phyloP scores from a whole-genome alignment of 2,329 filamentous ascomycete species.

The Remersonia thermophila region DNA sequence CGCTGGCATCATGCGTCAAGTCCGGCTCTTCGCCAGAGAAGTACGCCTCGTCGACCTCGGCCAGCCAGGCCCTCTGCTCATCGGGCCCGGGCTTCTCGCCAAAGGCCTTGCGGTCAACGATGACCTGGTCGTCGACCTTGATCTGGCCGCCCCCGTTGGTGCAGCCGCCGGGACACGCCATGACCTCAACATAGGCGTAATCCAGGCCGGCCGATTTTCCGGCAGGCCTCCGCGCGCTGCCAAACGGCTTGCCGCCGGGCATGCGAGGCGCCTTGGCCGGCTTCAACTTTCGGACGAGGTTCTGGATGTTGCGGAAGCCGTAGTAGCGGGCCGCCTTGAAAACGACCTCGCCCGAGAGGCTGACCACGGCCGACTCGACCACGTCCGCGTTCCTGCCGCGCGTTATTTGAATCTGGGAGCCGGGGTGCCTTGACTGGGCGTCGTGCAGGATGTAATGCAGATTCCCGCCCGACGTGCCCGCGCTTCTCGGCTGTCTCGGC shows the following conservation, averaged over 20 bases:
- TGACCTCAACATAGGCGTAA: conserved; percentile 92
- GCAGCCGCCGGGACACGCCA: conserved; percentile 98
- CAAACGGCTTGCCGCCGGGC: conserved; percentile 58
- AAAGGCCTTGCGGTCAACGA: conserved; percentile 36
- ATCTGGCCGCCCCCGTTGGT: conserved; percentile 96
- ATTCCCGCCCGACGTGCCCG: conserved; percentile 80
- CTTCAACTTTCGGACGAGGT: conserved; percentile 83
- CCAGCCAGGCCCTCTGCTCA: conserved; percentile 79
- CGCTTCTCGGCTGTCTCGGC: conserved; percentile 36
- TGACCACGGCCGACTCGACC: conserved; percentile 64
- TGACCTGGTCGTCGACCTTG: conserved; percentile 68
- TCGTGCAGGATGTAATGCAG: conserved; percentile 72
- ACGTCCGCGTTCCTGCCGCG: conserved; percentile 86
- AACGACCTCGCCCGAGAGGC: conserved; percentile 42
- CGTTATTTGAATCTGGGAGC: conserved; percentile 56
- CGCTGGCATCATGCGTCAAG: conserved; percentile 16
- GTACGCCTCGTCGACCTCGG: conserved; percentile 77
- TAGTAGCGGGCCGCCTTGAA: conserved; percentile 86
- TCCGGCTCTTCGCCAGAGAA: conserved; percentile 58
- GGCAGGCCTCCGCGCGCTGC: conserved; percentile 39
- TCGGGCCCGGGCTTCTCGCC: conserved; percentile 52
- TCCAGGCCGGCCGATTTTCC: conserved; percentile 45
- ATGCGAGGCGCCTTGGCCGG: conserved; percentile 67
- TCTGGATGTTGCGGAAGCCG: conserved; percentile 96
- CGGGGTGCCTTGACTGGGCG: conserved; percentile 57